phyloP scores from a whole-genome alignment of 805 yeast species.

The Peterozyma toletana region DNA sequence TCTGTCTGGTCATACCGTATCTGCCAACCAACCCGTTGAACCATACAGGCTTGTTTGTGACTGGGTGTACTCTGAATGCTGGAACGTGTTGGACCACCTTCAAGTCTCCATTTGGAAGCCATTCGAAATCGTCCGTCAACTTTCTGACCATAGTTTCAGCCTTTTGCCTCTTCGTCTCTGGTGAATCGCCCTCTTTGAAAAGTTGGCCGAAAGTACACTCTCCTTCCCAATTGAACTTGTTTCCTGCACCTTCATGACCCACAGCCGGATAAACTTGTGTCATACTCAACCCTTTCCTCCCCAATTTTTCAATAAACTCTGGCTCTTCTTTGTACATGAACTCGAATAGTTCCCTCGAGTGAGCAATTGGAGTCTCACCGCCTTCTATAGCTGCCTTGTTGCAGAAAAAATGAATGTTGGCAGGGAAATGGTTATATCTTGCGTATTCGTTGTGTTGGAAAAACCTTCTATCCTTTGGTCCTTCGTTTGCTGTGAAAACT shows the following conservation, averaged over 20 bases:
- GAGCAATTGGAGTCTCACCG: constrained; percentile 27
- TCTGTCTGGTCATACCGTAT: not conserved
- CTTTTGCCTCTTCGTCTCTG: constrained; percentile 17
- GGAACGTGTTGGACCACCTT: constrained; percentile 19
- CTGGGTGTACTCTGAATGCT: constrained; percentile 3
- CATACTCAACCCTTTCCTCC: constrained; percentile 17
- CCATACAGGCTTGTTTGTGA: constrained; percentile 2
- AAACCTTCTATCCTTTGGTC: constrained; percentile 16
- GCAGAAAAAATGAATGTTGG: constrained; percentile 18
- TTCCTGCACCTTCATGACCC: constrained; percentile 10
- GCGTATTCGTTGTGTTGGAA: constrained; percentile 28
- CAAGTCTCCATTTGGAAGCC: constrained; percentile 19
- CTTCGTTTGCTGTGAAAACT: constrained; percentile 25
- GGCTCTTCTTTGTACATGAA: constrained; percentile 14
- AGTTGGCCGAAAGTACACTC: constrained; percentile 23
- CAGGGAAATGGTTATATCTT: constrained; percentile 21
- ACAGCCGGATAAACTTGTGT: constrained; percentile 20
- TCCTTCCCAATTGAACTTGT: constrained; percentile 19
- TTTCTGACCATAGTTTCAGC: constrained; percentile 17
- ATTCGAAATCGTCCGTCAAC: constrained; percentile 20
- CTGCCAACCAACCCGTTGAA: constrained; percentile 5
- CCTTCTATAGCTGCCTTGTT: constrained; percentile 16
- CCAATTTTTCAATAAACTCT: constrained; percentile 14
- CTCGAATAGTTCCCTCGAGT: constrained; percentile 24
- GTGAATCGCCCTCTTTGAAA: constrained; percentile 15